Percentiles rank a stretch among this genome's conserved stretches.
These are phyloP conservation scores for Begonia masoniana DNA, from an alignment of 306 rosid genomes.

Conservation along the genomic window DNA sequence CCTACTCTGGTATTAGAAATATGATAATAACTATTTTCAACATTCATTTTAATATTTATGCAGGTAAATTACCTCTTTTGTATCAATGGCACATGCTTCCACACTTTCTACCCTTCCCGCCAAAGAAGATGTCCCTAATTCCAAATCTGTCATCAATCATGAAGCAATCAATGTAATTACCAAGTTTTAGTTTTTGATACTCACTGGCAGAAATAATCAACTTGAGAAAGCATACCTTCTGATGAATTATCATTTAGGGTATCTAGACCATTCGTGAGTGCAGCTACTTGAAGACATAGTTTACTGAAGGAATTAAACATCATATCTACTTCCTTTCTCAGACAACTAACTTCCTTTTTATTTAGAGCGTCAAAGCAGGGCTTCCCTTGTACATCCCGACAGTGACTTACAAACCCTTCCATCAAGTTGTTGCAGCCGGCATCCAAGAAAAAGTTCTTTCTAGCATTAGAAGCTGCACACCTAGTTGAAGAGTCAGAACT, in stretches of 20 bases:
- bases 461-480: conserved; percentile 28
- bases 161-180: conserved; percentile 8
- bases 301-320: conserved; percentile 28
- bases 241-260: conserved; percentile 17
- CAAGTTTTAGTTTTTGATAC: conserved; percentile 4
- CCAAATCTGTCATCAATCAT: conserved; percentile 40
- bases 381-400: conserved; percentile 19
- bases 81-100: conserved; percentile 20
- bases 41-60: no score
- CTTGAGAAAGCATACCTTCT: conserved; percentile 35
- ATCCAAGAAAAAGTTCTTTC: conserved; percentile 11
- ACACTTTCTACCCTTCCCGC: conserved; percentile 20
- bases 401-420: conserved; percentile 14
- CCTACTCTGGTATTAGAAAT: no score
- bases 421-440: conserved; percentile 11
- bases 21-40: no score
- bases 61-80: conserved; percentile 31
- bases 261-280: conserved; percentile 23
- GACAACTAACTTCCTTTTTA: conserved; percentile 18
- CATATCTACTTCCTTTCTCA: conserved; percentile 43
- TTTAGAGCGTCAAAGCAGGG: conserved; percentile 15
- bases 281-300: conserved; percentile 28
- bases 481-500: conserved; percentile 41
- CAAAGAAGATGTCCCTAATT: conserved; percentile 20
- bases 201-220: conserved; percentile 9